Evolutionary conservation across 805 yeast species (phyloP).

Genomic region (Ascoidea tarda): DNA sequence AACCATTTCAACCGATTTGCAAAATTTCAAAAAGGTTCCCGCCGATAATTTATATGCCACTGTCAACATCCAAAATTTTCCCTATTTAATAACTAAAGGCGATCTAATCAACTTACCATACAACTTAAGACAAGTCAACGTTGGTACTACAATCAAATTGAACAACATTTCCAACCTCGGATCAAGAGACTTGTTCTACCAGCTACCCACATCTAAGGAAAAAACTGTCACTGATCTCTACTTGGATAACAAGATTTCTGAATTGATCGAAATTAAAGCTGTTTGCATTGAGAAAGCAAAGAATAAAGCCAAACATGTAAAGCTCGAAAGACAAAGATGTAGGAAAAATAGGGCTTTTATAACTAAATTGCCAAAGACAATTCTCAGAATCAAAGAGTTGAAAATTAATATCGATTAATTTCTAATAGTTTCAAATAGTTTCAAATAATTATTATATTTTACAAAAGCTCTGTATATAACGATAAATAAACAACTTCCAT

Average conservation of each 20-base stretch:
- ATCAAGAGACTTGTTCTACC: conserved; percentile 62
- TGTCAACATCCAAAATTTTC: conserved; percentile 67
- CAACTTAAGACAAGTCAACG: conserved; percentile 55
- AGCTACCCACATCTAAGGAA: conserved; percentile 7
- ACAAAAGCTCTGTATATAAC: too few species aligned
- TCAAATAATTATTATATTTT: background rate
- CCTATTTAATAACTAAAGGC: conserved; percentile 83
- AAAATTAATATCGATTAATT: conserved; percentile 25
- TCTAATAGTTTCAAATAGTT: background rate
- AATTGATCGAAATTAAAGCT: conserved; percentile 50
- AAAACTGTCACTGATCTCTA: conserved; percentile 2
- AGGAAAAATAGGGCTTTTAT: conserved; percentile 57
- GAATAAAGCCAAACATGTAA: conserved; percentile 59
- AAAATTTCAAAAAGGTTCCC: conserved; percentile 50
- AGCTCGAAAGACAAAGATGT: conserved; percentile 67
- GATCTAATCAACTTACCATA: conserved; percentile 74
- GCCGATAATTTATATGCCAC: conserved; percentile 68
- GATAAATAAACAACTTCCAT: background rate
- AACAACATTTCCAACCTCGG: conserved; percentile 74
- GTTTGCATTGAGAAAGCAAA: conserved; percentile 79
- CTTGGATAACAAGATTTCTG: background rate
- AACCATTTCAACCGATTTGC: conserved; percentile 21
- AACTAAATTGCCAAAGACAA: conserved; percentile 62
- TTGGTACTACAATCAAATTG: conserved; percentile 72
- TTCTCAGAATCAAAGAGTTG: conserved; percentile 63